Conservation (phyloP, 768 basidiomycete genomes). For the Asterophora lycoperdoides region DNA sequence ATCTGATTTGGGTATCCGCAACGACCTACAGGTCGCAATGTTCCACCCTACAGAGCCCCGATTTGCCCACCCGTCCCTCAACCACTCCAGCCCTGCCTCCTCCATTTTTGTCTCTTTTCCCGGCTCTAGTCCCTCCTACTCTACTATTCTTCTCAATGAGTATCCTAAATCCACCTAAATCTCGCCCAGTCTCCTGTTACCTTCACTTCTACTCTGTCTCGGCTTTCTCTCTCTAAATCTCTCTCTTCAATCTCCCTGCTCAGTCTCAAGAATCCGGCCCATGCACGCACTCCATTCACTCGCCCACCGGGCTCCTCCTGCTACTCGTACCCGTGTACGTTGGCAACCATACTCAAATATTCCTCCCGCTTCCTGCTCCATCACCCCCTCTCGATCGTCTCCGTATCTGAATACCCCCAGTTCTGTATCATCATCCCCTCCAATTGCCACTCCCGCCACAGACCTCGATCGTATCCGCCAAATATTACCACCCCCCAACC, state of each 20-base stretch:
- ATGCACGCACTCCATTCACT: slow-evolving; percentile 49
- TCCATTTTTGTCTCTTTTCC: slow-evolving; percentile 16
- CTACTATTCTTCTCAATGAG: slow-evolving; percentile 28
- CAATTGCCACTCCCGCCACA: slow-evolving; percentile 30
- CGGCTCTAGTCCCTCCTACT: slow-evolving; percentile 16
- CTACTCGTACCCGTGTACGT: slow-evolving; percentile 63
- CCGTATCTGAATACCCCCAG: slow-evolving; percentile 55
- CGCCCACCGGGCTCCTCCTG: slow-evolving; percentile 68
- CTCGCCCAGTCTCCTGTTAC: slow-evolving; percentile 16
- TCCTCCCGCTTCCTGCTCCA: slow-evolving; percentile 34
- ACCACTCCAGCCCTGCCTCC: slow-evolving; percentile 18
- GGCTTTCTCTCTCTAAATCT: slow-evolving; percentile 22
- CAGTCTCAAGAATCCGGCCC: slow-evolving; percentile 22
- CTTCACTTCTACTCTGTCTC: slow-evolving; percentile 24
- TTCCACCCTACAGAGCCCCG: slow-evolving; percentile 20
- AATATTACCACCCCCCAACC: slow-evolving; percentile 18
- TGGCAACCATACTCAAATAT: slow-evolving; percentile 76
- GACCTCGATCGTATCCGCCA: slow-evolving; percentile 29
- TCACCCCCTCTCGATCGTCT: slow-evolving; percentile 37
- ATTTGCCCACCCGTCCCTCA: slow-evolving; percentile 21
- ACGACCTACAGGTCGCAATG: slow-evolving; percentile 37
- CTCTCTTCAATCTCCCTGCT: slow-evolving; percentile 23
- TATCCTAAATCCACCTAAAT: slow-evolving; percentile 34
- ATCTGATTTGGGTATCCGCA: slow-evolving; percentile 35
- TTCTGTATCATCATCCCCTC: slow-evolving; percentile 45